Conservation (phyloP, 2,329 filamentous ascomycete genomes). For the Diaporthe ilicicola region DNA sequence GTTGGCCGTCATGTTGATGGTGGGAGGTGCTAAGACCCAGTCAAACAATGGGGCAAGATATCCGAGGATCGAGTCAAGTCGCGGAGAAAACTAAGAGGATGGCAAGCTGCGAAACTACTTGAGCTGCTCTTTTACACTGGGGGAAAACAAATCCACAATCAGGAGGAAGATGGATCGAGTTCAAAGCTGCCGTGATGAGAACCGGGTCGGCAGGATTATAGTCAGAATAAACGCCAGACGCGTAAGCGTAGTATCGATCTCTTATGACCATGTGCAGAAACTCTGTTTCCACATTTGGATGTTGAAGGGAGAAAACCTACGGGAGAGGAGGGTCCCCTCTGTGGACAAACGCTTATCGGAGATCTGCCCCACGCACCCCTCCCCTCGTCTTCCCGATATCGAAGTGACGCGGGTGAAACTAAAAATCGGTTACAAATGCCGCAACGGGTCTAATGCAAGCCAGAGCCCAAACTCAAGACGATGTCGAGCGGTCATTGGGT, state of each 20-base stretch:
- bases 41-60: not conserved
- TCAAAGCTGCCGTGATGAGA: not conserved
- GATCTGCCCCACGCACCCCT: conserved; percentile 5
- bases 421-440: conserved; percentile 20
- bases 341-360: conserved; percentile 17
- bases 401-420: not conserved
- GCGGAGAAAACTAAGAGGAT: too few relatives aligned
- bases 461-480: not conserved
- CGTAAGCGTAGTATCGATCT: not conserved
- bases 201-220: conserved; percentile 1
- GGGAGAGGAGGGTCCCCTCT: not conserved
- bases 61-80: not conserved
- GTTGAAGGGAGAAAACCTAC: conserved; percentile 10
- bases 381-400: not conserved
- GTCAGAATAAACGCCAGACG: not conserved
- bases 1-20: conserved; percentile 27
- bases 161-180: too few relatives aligned
- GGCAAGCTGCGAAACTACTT: not conserved
- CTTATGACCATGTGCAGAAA: not conserved
- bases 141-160: not conserved
- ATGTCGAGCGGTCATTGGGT: not conserved
- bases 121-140: not conserved
- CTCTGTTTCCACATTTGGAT: conserved; percentile 4
- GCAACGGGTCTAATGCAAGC: conserved; percentile 15
- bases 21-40: not conserved